Conservation (phyloP, 805 yeast genomes). For the Candida ascalaphidarum region DNA sequence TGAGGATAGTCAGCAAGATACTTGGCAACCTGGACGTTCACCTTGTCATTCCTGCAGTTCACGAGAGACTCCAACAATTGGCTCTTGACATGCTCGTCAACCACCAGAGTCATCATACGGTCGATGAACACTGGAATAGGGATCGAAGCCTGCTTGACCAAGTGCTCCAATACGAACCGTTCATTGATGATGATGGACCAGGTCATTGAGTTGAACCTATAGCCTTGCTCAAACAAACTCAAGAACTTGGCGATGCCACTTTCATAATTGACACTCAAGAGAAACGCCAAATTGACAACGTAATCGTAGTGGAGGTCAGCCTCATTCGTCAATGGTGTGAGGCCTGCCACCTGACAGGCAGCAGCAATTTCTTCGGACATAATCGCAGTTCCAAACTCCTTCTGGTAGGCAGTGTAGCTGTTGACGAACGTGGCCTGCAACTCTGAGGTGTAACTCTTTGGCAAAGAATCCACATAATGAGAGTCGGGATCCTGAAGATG, state of each 20-base stretch:
- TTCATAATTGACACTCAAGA: slow-evolving; percentile 18
- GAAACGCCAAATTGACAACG: slow-evolving; percentile 16
- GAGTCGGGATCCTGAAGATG: slow-evolving; percentile 32
- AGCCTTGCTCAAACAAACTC: slow-evolving; percentile 19
- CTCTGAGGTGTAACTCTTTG: slow-evolving; percentile 8
- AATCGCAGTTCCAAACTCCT: not conserved
- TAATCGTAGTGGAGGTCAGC: slow-evolving; percentile 4
- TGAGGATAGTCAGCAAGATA: slow-evolving; percentile 4
- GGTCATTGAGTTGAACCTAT: slow-evolving; percentile 20
- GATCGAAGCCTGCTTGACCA: slow-evolving; percentile 11
- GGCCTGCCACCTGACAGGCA: slow-evolving; percentile 4
- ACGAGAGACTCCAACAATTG: slow-evolving; percentile 10
- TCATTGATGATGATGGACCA: slow-evolving; percentile 23
- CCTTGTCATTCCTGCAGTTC: slow-evolving; percentile 14
- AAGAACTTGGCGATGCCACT: slow-evolving; percentile 18
- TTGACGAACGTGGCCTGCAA: slow-evolving; percentile 9
- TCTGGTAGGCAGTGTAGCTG: slow-evolving; percentile 3
- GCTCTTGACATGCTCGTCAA: slow-evolving; percentile 4
- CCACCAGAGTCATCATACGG: slow-evolving; percentile 13
- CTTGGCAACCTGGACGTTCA: slow-evolving; percentile 14
- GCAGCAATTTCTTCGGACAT: slow-evolving; percentile 7
- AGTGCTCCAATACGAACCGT: slow-evolving; percentile 13
- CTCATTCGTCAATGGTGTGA: not conserved
- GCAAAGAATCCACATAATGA: slow-evolving; percentile 22
- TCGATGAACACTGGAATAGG: slow-evolving; percentile 10